Conservation (phyloP, 345 rosid species). For the Cardamine occulta region DNA sequence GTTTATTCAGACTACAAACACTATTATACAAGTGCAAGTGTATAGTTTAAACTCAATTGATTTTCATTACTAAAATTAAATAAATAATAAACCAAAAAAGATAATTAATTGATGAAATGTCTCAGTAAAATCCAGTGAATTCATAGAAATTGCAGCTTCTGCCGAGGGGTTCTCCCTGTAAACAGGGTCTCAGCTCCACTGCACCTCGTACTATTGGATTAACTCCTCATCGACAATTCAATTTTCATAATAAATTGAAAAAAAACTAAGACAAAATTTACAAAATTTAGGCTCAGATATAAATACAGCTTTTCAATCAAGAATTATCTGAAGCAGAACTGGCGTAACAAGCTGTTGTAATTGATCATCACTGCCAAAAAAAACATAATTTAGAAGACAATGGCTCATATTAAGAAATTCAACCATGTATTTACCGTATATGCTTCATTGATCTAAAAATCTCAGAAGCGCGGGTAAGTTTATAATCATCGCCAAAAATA, state of each 20-base stretch:
- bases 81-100: not conserved
- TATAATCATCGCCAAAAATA: constrained; percentile 51
- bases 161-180: constrained; percentile 64
- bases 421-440: constrained; percentile 49
- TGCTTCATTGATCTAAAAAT: constrained; percentile 54
- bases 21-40: constrained; percentile 28
- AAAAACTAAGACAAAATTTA: no score
- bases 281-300: constrained; percentile 51
- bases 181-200: constrained; percentile 42
- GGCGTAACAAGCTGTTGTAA: constrained; percentile 68
- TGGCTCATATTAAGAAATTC: constrained; percentile 83
- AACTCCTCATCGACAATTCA: constrained; percentile 25
- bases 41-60: constrained; percentile 41
- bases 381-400: not conserved
- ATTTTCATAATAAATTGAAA: not conserved
- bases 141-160: constrained; percentile 51
- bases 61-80: not conserved
- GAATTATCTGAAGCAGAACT: constrained; percentile 96
- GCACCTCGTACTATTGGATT: constrained; percentile 31
- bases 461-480: constrained; percentile 84
- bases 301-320: constrained; percentile 75
- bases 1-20: constrained; percentile 42
- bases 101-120: not conserved
- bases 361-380: constrained; percentile 54
- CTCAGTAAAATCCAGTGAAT: constrained; percentile 53